Percentiles rank a stretch among this genome's conserved stretches.
Evolutionary conservation across 139 green algal genomes (phyloP).

Genomic region (Chlamydomonas sp.): DNA sequence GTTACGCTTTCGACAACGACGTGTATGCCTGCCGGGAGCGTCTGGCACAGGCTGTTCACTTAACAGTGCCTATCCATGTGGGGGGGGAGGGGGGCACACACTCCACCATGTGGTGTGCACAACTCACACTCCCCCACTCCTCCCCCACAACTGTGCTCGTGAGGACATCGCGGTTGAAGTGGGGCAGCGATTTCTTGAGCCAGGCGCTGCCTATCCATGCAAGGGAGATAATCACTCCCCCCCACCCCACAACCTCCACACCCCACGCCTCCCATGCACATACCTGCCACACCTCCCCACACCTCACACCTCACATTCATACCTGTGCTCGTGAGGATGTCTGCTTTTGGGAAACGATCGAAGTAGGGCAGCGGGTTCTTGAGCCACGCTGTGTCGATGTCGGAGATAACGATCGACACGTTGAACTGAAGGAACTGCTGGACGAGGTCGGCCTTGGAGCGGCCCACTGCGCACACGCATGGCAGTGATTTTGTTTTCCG

Average conservation of each 20-base stretch:
- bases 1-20: neutral
- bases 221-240: no score
- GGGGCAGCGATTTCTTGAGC: no score
- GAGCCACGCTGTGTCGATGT: conserved; percentile 85
- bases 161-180: no score
- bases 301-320: no score
- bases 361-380: conserved; percentile 83
- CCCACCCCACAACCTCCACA: no score
- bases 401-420: conserved; percentile 60
- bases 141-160: conserved; percentile 39
- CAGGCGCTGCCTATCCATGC: no score
- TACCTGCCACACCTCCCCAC: neutral
- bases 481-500: no score
- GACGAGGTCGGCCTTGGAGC: no score
- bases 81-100: neutral
- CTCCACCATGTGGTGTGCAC: neutral
- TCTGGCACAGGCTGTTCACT: neutral
- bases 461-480: no score
- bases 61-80: neutral
- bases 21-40: neutral
- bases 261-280: neutral
- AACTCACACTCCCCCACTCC: neutral
- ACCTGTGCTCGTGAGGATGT: no score
- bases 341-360: conserved; percentile 44
- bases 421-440: conserved; percentile 36